Base-by-base conservation (phyloP, 2,329 filamentous ascomycete genomes). In the Fusarium mundagurra region DNA sequence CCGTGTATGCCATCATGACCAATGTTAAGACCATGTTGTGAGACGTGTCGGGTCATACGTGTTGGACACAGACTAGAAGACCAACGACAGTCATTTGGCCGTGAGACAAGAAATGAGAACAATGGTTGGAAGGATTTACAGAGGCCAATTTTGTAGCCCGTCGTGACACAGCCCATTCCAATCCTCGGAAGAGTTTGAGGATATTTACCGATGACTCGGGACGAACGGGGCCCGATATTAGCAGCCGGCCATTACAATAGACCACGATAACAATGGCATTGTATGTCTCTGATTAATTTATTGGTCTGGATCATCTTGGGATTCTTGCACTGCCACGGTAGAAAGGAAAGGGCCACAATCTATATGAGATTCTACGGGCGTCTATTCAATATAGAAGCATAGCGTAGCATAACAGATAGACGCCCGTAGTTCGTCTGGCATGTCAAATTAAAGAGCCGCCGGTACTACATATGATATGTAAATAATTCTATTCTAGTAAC, bases 321-420 rank as follows among this genome's bases (percentile, higher is more conserved):
- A 60, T 51, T 9, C n/a, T 22, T 50, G 44, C 71, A 74, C 67
- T 67, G 71, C 71, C 71, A 71, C 57, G 34, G 20, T 36, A 8
- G 29, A 48, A 22, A 67, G 34, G 31, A 47, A 58, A 33, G 57
- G 47, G 61, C 34, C 17, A 38, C 18, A 18, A 44, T 67, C 41
- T 13, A 33, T 10, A 57, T 44, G 48, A 41, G 33, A 45, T 24
- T 44, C 11, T 22, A 61, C 14, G 24, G 54, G 67, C 58, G 61
- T 71, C 29, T 71, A 64, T 55, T 58, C 43, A 54, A 36, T 33
- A 27, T 58, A 24, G 39, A 18, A 18, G 47, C 47, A 50, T 24
- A 33, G 33, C 27, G 20, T 48, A 48, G 43, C 44, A 43, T 38
- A 24, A 39, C 39, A 44, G 45, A 50, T 47, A 72, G 54, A 36